Evolutionary conservation across 2,329 filamentous ascomycete species (phyloP).

Genomic region (Aspergillus sp.): DNA sequence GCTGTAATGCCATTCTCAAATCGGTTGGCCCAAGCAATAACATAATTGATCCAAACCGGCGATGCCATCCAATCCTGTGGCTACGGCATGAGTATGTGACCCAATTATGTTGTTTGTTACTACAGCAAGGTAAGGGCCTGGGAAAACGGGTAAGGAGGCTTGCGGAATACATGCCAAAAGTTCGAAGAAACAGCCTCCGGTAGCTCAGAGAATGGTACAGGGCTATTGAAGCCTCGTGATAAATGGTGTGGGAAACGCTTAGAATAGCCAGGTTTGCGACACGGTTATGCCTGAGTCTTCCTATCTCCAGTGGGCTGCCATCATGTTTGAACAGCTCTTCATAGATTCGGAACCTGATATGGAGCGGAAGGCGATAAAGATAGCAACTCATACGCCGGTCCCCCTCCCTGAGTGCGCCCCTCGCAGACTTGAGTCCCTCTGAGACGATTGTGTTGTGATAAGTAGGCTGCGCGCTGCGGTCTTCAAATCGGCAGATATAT

Average conservation of each 20-base stretch:
- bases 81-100: slow-evolving; percentile 6
- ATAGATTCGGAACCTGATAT: slow-evolving; percentile 15
- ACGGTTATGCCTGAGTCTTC: slow-evolving; percentile 4
- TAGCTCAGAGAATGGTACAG: slow-evolving; percentile 18
- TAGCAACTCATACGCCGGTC: slow-evolving; percentile 9
- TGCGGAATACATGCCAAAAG: slow-evolving; percentile 13
- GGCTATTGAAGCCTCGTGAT: slow-evolving; percentile 20
- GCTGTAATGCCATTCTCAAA: slow-evolving; percentile 10
- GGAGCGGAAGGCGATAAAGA: slow-evolving; percentile 16
- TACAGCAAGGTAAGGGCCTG: slow-evolving; percentile 10
- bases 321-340: slow-evolving; percentile 13
- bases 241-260: slow-evolving; percentile 18
- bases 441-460: slow-evolving; percentile 6
- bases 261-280: slow-evolving; percentile 15
- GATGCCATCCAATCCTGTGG: slow-evolving; percentile 7
- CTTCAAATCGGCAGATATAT: background rate
- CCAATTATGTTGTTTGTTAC: slow-evolving; percentile 1
- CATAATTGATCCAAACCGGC: slow-evolving; percentile 11
- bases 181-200: slow-evolving; percentile 14
- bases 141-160: slow-evolving; percentile 13
- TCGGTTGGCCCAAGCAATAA: slow-evolving; percentile 17
- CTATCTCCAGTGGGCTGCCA: slow-evolving; percentile 13
- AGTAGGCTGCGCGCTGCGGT: slow-evolving; percentile 3
- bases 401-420: background rate
- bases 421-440: slow-evolving; percentile 11